Evolutionary conservation across 106 monocot species (phyloP), one percentile per base, ranked within the genome.

Genomic region (Dendrobium catenatum): DNA sequence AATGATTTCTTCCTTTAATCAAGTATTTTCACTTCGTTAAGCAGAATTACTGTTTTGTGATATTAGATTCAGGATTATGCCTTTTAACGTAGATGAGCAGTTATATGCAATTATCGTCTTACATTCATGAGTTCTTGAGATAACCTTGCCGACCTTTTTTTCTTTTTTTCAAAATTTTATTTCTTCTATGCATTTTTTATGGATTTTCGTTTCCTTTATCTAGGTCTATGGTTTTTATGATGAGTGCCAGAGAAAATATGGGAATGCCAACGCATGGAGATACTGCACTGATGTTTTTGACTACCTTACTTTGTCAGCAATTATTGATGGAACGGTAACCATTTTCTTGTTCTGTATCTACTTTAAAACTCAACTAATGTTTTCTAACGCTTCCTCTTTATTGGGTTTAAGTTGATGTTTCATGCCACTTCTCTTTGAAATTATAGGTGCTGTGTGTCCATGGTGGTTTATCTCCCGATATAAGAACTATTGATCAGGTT

Each of bases 221-320:
- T 54, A 96, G 96, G 96, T 96, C 17, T 96, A 96, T 86, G 96
- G 96, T 40, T 96, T 96, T 84, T 96, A 96, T 88, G 96, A 96
- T 81, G 96, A 96, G 77, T 96, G 96, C 78, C 96, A 96, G 83
- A 89, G 96, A 77, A 96, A 96, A 80, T 96, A 96, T 86, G 96
- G 96, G 79, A 96, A 96, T 88, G 96, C 96, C 43, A 96, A 96
- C 85, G 94, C 96, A 49, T 96, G 94, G 96, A 88, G 96, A 81
- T 96, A 96, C 74, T 97, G 97, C 83, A 97, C 97, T 31, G 97
- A 97, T 87, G 97, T 97, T 84, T 97, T 97, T 83, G 97, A 97
- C 80, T 97, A 91, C 80, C 91, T 97, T 56, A 97, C 97, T 26
- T 83, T 97, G 58, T 97, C 97, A 64, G 97, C 97, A 68, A 97